Evolutionary conservation across 2,329 filamentous ascomycete species (phyloP).

Genomic region (Tolypocladium sp.): DNA sequence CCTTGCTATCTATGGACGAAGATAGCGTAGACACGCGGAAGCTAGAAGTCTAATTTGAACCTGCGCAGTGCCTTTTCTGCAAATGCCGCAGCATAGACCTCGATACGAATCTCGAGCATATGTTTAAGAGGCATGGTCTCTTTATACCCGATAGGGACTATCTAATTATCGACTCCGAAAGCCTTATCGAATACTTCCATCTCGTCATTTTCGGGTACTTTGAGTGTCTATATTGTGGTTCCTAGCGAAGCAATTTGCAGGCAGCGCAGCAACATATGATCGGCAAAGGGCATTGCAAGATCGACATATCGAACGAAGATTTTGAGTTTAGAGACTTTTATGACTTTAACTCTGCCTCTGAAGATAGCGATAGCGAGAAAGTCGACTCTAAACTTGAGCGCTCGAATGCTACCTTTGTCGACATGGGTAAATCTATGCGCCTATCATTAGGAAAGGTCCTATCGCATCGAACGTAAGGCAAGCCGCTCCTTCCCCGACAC

Average conservation of each 20-base stretch:
- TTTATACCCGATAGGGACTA: constrained; percentile 27
- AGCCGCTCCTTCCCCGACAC: neutral
- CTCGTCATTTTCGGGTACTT: constrained; percentile 36
- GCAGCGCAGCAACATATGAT: constrained; percentile 43
- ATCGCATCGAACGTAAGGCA: neutral
- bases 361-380: neutral
- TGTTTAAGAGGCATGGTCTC: constrained; percentile 38
- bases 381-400: neutral
- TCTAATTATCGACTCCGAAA: constrained; percentile 35
- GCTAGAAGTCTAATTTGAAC: constrained; percentile 10
- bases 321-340: constrained; percentile 33
- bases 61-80: constrained; percentile 34
- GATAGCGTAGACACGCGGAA: neutral
- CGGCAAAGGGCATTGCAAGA: constrained; percentile 36
- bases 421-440: neutral
- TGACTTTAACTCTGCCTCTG: neutral
- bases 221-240: constrained; percentile 43
- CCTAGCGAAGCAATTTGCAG: constrained; percentile 27
- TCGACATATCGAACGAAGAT: constrained; percentile 24
- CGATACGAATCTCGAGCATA: constrained; percentile 32
- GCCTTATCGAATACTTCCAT: constrained; percentile 36
- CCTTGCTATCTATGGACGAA: neutral
- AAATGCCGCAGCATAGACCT: constrained; percentile 16
- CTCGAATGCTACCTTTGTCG: neutral
- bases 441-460: neutral